Evolutionary conservation across 2,329 filamentous ascomycete species (phyloP).

Genomic region (Fusarium xyrophilum): DNA sequence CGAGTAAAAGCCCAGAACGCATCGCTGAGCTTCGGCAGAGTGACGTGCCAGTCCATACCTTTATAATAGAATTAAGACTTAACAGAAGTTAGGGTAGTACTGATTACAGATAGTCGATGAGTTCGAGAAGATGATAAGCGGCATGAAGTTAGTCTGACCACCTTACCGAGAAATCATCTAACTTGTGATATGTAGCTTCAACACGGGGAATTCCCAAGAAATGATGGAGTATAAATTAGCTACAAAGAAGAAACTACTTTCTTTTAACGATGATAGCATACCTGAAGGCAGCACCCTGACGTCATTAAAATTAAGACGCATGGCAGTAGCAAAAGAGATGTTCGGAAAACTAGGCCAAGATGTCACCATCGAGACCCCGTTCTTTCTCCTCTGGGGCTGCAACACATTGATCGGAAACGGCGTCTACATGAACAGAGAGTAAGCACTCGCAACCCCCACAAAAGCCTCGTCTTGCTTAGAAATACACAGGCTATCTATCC

Average conservation of each 20-base stretch:
- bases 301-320: neutral
- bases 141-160: slow-evolving; percentile 1
- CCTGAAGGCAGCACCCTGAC: neutral
- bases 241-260: neutral
- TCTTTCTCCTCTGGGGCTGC: slow-evolving; percentile 20
- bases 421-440: slow-evolving; percentile 22
- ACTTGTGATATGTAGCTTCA: neutral
- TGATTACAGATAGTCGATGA: too few relatives aligned
- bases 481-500: neutral
- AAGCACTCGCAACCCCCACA: neutral
- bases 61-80: too few relatives aligned
- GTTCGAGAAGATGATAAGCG: slow-evolving; percentile 21
- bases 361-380: slow-evolving; percentile 4
- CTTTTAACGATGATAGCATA: slow-evolving; percentile 6
- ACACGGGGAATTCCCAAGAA: neutral
- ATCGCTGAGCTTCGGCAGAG: slow-evolving; percentile 6
- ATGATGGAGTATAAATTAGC: neutral
- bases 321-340: slow-evolving; percentile 5
- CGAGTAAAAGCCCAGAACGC: neutral
- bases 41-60: neutral
- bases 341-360: neutral
- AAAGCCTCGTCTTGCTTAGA: neutral
- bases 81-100: too few relatives aligned
- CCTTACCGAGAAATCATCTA: rapidly evolving
- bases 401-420: slow-evolving; percentile 3